Percentiles rank a stretch among this genome's conserved stretches.
Conservation (phyloP, 768 basidiomycete species). For the Kwoniella pini region DNA sequence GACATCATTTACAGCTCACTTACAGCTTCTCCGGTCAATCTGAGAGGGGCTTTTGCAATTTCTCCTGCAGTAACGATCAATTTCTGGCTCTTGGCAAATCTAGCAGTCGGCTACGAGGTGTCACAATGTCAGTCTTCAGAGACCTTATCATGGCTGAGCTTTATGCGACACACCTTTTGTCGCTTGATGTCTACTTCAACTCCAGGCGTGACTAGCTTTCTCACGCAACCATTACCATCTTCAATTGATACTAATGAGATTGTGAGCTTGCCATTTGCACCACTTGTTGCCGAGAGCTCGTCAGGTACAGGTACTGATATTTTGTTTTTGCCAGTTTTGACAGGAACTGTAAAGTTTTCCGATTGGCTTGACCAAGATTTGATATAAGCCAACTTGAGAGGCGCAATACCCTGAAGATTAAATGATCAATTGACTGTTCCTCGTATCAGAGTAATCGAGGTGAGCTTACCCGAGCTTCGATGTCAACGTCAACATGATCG, state of each 20-base stretch:
- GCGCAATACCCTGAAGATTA: slow-evolving; percentile 71
- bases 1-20: slow-evolving; percentile 45
- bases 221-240: slow-evolving; percentile 84
- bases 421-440: background rate
- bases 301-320: slow-evolving; percentile 56
- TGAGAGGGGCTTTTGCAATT: slow-evolving; percentile 69
- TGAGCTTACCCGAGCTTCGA: slow-evolving; percentile 72
- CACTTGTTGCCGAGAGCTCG: slow-evolving; percentile 27
- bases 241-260: slow-evolving; percentile 68
- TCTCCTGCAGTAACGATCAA: slow-evolving; percentile 74
- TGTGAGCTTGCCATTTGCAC: slow-evolving; percentile 39
- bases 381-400: slow-evolving; percentile 77
- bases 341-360: slow-evolving; percentile 35
- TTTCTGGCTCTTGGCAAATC: slow-evolving; percentile 72
- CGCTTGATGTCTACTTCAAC: slow-evolving; percentile 80
- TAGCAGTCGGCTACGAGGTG: slow-evolving; percentile 73
- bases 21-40: slow-evolving; percentile 88
- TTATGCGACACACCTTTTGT: slow-evolving; percentile 62
- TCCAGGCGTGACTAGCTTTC: slow-evolving; percentile 71
- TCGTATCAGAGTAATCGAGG: too few species aligned
- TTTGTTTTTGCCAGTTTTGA: slow-evolving; percentile 65
- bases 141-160: background rate
- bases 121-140: slow-evolving; percentile 1
- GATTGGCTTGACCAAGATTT: slow-evolving; percentile 26
- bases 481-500: slow-evolving; percentile 69